Evolutionary conservation across 495 filamentous ascomycete species (phyloP).

Genomic region (Arthonia radiata): DNA sequence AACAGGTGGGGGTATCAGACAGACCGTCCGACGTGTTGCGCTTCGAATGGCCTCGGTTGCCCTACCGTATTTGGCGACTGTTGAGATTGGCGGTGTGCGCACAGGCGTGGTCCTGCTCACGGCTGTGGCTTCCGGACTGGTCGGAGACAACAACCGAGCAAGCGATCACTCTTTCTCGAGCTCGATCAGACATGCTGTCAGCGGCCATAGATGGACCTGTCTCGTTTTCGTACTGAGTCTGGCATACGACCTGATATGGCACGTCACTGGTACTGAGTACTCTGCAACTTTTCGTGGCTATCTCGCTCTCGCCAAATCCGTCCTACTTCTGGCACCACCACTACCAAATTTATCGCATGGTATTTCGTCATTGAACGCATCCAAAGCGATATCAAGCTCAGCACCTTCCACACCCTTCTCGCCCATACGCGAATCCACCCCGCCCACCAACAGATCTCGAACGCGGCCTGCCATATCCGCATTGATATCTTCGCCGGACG

Average conservation of each 20-base stretch:
- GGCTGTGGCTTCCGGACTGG: constrained; percentile 16
- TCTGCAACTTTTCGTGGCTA: constrained; percentile 1
- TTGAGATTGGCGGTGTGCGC: constrained; percentile 29
- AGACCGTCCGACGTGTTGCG: constrained; percentile 3
- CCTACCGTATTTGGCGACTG: constrained; percentile 29
- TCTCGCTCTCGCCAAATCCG: constrained; percentile 4
- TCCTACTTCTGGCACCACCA: constrained; percentile 7
- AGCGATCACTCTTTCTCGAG: constrained; percentile 4
- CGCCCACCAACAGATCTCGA: no score
- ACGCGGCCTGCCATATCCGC: constrained; percentile 7
- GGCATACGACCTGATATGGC: constrained; percentile 6
- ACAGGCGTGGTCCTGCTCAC: constrained; percentile 25
- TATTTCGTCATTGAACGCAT: no score
- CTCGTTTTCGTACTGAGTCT: constrained; percentile 5
- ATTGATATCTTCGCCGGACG: constrained; percentile 6
- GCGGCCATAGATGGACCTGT: constrained; percentile 10
- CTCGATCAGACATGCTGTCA: constrained; percentile 10
- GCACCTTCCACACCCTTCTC: no score
- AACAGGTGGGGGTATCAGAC: no score
- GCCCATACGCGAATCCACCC: no score
- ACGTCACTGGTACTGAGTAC: not conserved
- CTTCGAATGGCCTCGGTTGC: constrained; percentile 15
- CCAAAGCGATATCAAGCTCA: no score
- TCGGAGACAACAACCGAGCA: constrained; percentile 5
- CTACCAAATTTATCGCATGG: no score